These are phyloP conservation scores for Neltuma alba DNA, from an alignment of 306 rosid genomes.

Conservation along the genomic window DNA sequence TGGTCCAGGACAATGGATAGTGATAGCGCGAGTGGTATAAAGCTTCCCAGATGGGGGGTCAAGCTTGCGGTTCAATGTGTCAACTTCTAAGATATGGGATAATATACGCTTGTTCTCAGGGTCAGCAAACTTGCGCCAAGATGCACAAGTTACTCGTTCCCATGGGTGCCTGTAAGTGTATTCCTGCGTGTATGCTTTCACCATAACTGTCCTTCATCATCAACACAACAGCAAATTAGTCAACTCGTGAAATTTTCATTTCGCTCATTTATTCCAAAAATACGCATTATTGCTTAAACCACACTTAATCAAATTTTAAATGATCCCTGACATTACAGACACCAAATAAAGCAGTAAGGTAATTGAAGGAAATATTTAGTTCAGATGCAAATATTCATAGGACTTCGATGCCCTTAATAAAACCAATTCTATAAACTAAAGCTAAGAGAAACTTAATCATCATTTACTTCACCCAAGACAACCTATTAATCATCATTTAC, in stretches of 20 bases:
- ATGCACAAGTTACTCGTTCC: slow-evolving; percentile 88
- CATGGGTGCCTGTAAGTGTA: slow-evolving; percentile 90
- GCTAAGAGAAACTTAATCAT: neutral
- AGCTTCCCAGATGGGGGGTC: slow-evolving; percentile 71
- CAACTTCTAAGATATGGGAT: slow-evolving; percentile 84
- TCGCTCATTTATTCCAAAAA: neutral
- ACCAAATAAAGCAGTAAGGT: neutral
- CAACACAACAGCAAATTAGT: slow-evolving; percentile 14
- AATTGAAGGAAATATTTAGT: neutral
- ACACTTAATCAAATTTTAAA: neutral
- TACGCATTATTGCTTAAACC: neutral
- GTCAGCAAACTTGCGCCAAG: slow-evolving; percentile 92
- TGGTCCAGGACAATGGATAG: slow-evolving; percentile 75
- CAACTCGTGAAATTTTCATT: neutral
- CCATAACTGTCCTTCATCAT: slow-evolving; percentile 53
- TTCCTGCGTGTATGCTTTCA: slow-evolving; percentile 78
- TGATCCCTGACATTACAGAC: neutral
- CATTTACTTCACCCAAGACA: neutral
- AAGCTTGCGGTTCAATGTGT: slow-evolving; percentile 66
- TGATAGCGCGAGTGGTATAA: slow-evolving; percentile 70
- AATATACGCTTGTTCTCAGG: slow-evolving; percentile 69
- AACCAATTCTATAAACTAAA: neutral
- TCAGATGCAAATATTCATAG: neutral
- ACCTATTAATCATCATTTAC: neutral
- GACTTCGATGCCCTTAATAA: too few species aligned